Percentiles rank a stretch among this genome's conserved stretches.
phyloP scores from a whole-genome alignment of 1,284 basidiomycete species.

The Abortiporus biennis region DNA sequence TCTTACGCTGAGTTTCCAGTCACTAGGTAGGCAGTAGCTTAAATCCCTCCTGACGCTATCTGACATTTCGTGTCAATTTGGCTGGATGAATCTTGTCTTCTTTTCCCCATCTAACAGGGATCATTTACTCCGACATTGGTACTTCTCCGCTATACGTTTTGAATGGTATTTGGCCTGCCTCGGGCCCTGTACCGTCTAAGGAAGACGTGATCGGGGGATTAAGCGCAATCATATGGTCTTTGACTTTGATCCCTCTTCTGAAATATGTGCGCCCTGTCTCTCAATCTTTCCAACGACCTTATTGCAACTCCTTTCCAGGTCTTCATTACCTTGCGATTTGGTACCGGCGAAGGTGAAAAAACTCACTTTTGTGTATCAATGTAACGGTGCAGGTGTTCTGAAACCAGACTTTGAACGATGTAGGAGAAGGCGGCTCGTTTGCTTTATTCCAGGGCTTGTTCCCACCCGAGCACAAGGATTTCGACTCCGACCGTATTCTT shows the following conservation, averaged over 20 bases:
- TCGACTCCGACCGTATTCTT: slow-evolving; percentile 40
- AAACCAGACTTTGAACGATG: too few relatives aligned
- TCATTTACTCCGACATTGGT: slow-evolving; percentile 64
- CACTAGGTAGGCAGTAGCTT: slow-evolving; percentile 24
- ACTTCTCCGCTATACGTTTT: slow-evolving; percentile 61
- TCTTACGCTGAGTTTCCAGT: slow-evolving; percentile 27
- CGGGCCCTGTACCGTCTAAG: slow-evolving; percentile 36
- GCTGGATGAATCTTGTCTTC: too few relatives aligned
- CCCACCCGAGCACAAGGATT: slow-evolving; percentile 38
- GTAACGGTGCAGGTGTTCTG: too few relatives aligned
- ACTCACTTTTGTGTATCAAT: too few relatives aligned
- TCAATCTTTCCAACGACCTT: neutral
- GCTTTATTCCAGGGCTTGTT: slow-evolving; percentile 58
- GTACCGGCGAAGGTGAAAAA: slow-evolving; percentile 49
- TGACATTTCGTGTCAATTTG: neutral
- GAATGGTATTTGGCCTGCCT: slow-evolving; percentile 55
- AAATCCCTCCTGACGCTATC: neutral
- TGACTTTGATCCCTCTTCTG: slow-evolving; percentile 54
- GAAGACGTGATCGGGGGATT: slow-evolving; percentile 61
- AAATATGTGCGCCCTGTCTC: slow-evolving; percentile 42
- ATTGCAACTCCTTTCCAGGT: slow-evolving; percentile 30
- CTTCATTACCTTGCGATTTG: slow-evolving; percentile 50
- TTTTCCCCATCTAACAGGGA: too few relatives aligned
- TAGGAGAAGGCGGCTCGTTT: slow-evolving; percentile 62
- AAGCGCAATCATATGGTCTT: slow-evolving; percentile 57